Conservation (phyloP, 2,329 filamentous ascomycete species). For the Phialocephala sp. region DNA sequence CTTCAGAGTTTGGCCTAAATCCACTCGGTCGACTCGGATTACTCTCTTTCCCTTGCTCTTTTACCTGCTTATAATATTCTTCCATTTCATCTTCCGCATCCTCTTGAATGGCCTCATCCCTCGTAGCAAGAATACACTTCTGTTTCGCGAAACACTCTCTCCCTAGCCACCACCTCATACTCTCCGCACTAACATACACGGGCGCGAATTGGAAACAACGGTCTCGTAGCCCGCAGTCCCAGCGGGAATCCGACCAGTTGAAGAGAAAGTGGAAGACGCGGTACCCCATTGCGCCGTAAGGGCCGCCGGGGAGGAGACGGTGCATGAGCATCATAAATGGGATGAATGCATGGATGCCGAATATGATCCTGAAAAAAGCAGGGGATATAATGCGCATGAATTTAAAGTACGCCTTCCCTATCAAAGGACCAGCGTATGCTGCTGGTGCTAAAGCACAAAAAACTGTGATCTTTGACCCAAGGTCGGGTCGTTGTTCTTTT, state of each 20-base stretch:
- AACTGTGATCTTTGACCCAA: conserved; percentile 82
- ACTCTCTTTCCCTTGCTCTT: conserved; percentile 3
- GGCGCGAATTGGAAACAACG: conserved; percentile 93
- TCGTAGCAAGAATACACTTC: conserved; percentile 84
- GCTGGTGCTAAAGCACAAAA: conserved; percentile 93
- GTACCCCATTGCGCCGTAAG: conserved; percentile 87
- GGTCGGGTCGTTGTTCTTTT: conserved; percentile 85
- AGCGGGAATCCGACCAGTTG: conserved; percentile 81
- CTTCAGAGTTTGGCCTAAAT: conserved; percentile 32
- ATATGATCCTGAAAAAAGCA: conserved; percentile 76
- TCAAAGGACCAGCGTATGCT: conserved; percentile 84
- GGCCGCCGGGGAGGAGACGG: conserved; percentile 60
- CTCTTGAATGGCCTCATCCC: conserved; percentile 69
- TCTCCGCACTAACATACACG: conserved; percentile 87
- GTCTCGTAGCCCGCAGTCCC: conserved; percentile 79
- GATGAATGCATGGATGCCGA: conserved; percentile 93
- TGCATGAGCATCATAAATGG: conserved; percentile 66
- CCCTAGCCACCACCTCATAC: conserved; percentile 96
- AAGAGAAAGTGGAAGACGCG: conserved; percentile 90
- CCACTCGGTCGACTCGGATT: background rate
- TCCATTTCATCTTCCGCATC: conserved; percentile 52
- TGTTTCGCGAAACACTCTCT: conserved; percentile 83
- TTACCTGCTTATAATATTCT: conserved; percentile 28
- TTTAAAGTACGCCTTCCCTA: conserved; percentile 88
- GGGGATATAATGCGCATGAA: conserved; percentile 86